Evolutionary conservation across 192 early-diverging fungal species (phyloP), one percentile per base, ranked within the genome.

Genomic region (Coemansia sp.): DNA sequence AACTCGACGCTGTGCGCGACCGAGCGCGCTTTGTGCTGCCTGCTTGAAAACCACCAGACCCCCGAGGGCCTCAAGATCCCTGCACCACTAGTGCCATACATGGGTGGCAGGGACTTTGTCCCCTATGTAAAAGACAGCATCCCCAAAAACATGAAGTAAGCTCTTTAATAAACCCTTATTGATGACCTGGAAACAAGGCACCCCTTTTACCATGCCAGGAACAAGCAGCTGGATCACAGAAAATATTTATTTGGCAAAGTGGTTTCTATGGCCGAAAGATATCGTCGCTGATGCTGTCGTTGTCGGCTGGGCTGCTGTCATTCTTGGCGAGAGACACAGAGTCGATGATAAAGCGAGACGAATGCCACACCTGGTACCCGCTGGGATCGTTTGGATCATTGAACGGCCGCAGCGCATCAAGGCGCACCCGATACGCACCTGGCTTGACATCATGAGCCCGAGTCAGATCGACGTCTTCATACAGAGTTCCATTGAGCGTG

Each of bases 1-100:
- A 99, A 99, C 85, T 91, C 93, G 50, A 99, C 97, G 2, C 80
- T 99, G 47, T 92, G 89, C 48, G 97, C 97, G 41, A 97, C 94
- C 35, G 93, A 94, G 60, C 87, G 97, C 28, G 88, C 97, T 18
- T 73, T 99, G 50, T 99, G 95, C 70, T 90, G 92, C 72, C 71
- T 99, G 39, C 66, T 98, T 50, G 97, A 99, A 79, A 97, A 94
- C 80, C 94, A 86, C 76, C 97, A 99, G 76, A 97, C 94, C 8
- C 74, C 84, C 53, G 83, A 87, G 33, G 96, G 96, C 56, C 82
- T 99, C 37, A 82, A 87, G 50, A 84, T 99, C 23, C 96, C 95
- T 28, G 82, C 82, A 42, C 83, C 84, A 3, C 81, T 99, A 68
- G 74, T 91, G 10, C 90, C 88, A 43, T 99, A 90, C 80, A 97